A percentile compares a stretch with the other conserved stretches of the same genome.
Evolutionary conservation across 2,329 filamentous ascomycete species (phyloP).

Genomic region (Apiospora koreana): DNA sequence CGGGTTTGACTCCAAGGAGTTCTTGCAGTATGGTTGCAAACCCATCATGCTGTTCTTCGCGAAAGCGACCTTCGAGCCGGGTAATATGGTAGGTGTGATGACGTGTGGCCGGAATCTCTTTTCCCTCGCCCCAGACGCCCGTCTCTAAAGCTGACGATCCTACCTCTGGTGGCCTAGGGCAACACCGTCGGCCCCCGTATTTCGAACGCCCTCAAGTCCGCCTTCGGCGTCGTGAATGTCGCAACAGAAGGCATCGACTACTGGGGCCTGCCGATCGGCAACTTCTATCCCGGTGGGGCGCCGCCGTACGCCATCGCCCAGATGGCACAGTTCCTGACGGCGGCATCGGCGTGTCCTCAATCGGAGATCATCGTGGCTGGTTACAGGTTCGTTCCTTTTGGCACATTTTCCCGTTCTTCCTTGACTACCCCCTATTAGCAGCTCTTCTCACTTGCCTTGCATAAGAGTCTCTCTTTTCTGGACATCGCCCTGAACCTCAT

Average conservation of each 20-base stretch:
- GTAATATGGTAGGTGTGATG: slow-evolving; percentile 25
- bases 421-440: too few relatives aligned
- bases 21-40: slow-evolving; percentile 26
- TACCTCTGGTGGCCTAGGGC: slow-evolving; percentile 16
- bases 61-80: slow-evolving; percentile 30
- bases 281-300: slow-evolving; percentile 31
- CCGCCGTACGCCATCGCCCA: slow-evolving; percentile 31
- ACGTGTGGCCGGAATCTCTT: too few relatives aligned
- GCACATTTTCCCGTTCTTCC: not conserved
- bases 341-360: slow-evolving; percentile 26
- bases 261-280: slow-evolving; percentile 26
- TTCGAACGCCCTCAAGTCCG: slow-evolving; percentile 27
- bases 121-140: not conserved
- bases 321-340: slow-evolving; percentile 28
- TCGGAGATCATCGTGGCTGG: slow-evolving; percentile 30
- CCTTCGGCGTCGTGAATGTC: slow-evolving; percentile 29
- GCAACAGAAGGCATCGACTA: slow-evolving; percentile 31
- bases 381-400: slow-evolving; percentile 23
- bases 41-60: slow-evolving; percentile 31
- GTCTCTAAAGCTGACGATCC: too few relatives aligned
- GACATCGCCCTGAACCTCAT: too few relatives aligned
- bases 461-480: too few relatives aligned
- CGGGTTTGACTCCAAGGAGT: slow-evolving; percentile 27
- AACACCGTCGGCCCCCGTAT: slow-evolving; percentile 27
- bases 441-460: too few relatives aligned